phyloP scores from a whole-genome alignment of 805 yeast species.

The Saccharomyces jurei region DNA sequence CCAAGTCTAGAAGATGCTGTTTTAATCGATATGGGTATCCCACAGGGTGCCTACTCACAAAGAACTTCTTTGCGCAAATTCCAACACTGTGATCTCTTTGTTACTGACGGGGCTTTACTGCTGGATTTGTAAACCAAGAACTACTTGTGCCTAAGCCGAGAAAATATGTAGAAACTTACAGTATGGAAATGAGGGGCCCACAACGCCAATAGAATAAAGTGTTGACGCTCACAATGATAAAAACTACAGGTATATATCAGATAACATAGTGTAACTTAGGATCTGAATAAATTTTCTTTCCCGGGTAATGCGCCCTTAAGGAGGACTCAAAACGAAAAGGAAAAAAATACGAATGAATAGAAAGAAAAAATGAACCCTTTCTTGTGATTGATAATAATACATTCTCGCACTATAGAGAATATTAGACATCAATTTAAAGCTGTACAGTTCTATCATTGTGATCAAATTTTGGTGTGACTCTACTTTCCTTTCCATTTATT shows the following conservation, averaged over 20 bases:
- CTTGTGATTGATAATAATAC: not conserved
- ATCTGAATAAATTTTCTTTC: not conserved
- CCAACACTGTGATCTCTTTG: constrained; percentile 30
- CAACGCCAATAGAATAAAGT: not conserved
- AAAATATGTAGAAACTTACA: not conserved
- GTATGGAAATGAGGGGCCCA: not conserved
- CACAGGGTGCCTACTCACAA: constrained; percentile 42
- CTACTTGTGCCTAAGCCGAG: not conserved
- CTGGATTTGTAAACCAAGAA: constrained; percentile 6
- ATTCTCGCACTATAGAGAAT: not conserved
- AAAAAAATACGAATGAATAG: not conserved
- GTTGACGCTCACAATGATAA: not conserved
- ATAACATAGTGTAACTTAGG: not conserved
- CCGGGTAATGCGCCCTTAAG: constrained; percentile 1
- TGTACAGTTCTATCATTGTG: not conserved
- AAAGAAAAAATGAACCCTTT: not conserved
- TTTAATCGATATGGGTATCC: constrained; percentile 65
- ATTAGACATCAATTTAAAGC: not conserved
- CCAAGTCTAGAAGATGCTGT: constrained; percentile 34
- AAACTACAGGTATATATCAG: not conserved
- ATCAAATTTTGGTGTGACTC: not conserved
- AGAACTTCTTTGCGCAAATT: constrained; percentile 41
- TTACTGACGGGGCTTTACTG: constrained; percentile 16
- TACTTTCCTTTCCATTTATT: not conserved
- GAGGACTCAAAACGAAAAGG: constrained; percentile 1